Base-by-base conservation (phyloP, 371 early-diverging fungal species). In the Catenaria anguillulae region DNA sequence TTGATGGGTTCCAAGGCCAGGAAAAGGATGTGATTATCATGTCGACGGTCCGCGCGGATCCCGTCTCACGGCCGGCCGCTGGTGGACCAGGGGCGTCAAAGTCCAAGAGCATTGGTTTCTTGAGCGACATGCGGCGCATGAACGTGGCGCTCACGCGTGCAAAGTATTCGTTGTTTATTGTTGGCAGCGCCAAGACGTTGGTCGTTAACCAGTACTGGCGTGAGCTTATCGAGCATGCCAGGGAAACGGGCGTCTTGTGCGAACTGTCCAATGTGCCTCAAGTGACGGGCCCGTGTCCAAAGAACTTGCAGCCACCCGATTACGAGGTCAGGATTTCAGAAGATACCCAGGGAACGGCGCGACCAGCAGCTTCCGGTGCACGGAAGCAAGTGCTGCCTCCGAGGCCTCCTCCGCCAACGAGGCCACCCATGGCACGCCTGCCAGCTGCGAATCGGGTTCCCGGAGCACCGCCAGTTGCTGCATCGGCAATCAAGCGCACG, bases 1-100 rank as follows among this genome's bases (percentile, higher is more conserved):
- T 90, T 56, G 98, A 98, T 70, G 94, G 97, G n/a, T 99, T 97
- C 71, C 98, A 99, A 76, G 99, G 99, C 17, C 96, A 97, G 73
- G 99, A 99, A 66, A 92, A 91, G 70, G 97, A 94, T 35, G 86
- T 95, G 36, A 89, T 97, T 52, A 86, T 97, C 55, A 87, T 97
- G 60, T 92, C 94, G 0, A 90, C 92, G 64, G 99, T 98, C 15
- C 82, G 98, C 46, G 89, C 93, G 2, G 79, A 82, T 29, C 54
- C 66, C 26, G 2, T 19, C 21, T 55, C 23, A 55, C 48, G 34
- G 21, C 54, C 56, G 34, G 62, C 45, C 26, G n/a, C 6, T 35
- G 42, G 12, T 19, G 4, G 33, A 10, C 17, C 21, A 10, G 23
- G 26, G 24, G 13, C 55, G 37, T 59, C 63, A 69, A 73, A 67